These are phyloP conservation scores for Arthrinium puccinioides DNA, from an alignment of 2,329 filamentous ascomycete genomes.

Conservation along the genomic window DNA sequence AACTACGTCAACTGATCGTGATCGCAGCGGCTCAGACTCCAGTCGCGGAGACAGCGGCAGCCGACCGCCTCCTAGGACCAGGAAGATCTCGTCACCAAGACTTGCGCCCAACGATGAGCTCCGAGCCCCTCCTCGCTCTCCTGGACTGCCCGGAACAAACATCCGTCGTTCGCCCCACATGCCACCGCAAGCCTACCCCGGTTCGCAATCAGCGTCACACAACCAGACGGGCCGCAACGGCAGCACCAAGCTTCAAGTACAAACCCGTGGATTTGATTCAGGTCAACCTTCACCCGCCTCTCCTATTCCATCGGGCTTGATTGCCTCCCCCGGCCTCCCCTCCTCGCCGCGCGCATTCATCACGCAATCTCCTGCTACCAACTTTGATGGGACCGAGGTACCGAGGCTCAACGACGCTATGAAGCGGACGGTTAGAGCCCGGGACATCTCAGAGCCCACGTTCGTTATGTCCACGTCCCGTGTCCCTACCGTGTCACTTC, in stretches of 20 bases:
- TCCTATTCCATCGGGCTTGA: slow-evolving; percentile 28
- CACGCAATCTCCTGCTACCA: slow-evolving; percentile 19
- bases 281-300: slow-evolving; percentile 39
- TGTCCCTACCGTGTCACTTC: slow-evolving; percentile 33
- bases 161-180: slow-evolving; percentile 39
- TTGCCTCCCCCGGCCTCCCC: slow-evolving; percentile 19
- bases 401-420: slow-evolving; percentile 28
- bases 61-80: slow-evolving; percentile 28
- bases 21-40: slow-evolving; percentile 49
- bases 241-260: slow-evolving; percentile 25
- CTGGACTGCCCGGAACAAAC: slow-evolving; percentile 41
- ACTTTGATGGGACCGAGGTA: slow-evolving; percentile 12
- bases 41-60: slow-evolving; percentile 35
- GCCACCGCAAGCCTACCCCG: slow-evolving; percentile 34
- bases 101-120: slow-evolving; percentile 16
- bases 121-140: slow-evolving; percentile 32
- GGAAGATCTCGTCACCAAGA: slow-evolving; percentile 28
- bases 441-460: slow-evolving; percentile 44
- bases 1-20: slow-evolving; percentile 30
- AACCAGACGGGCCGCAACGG: slow-evolving; percentile 14
- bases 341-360: slow-evolving; percentile 26
- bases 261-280: slow-evolving; percentile 30
- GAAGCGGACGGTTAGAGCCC: slow-evolving; percentile 35
- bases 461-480: slow-evolving; percentile 39
- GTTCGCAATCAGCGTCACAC: slow-evolving; percentile 17